Base-by-base conservation (phyloP, 2,329 filamentous ascomycete genomes). In the Phyllachora maydis region DNA sequence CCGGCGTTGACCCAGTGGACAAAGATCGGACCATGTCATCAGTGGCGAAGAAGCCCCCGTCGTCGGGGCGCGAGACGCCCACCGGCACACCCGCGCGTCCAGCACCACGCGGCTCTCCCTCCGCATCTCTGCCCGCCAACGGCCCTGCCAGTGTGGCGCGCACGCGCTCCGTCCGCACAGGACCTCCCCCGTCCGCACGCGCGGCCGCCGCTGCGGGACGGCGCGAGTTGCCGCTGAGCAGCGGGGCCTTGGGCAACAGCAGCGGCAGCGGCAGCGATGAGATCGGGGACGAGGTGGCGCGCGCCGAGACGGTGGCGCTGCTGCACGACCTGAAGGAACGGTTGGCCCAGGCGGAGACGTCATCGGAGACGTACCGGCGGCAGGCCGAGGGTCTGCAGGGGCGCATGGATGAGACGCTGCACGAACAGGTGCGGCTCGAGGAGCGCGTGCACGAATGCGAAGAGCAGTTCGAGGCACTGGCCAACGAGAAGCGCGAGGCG, bases 401-500 rank as follows among this genome's bases (percentile, higher is more conserved):
- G 33, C 70, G 78, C 36, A 61, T 95, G 6, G 82, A 95, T 41
- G 85, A 95, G 35, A 68, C 81, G 21, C 51, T 75, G 28, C 65
- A 67, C 35, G 82, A 93, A 45, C 83, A 92, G 39, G 66, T 66
- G 25, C 79, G 76, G 49, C 54, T 93, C 17, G 88, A 98, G 46
- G 85, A 95, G 44, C 70, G 68, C 32, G 59, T 76, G 21, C 83
- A 93, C 43, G 83, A 92, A 47, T 71, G 68, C 39, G 82, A 88
- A 30, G 78, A 85, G 45, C 70, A 73, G 40, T 65, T 85, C 28
- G 82, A 92, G 46, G 56, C 64, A 6, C 57, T 95, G 25, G 69
- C 71, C 40, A 82, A 78, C 38, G 79, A 91, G 40, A 83, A 88
- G 51, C 68, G 78, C 36, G 83, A 95, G 35, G 61, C 73, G 26